Evolutionary conservation across 225 moss, liverwort and hornwort genomes (phyloP).

Genomic region (Polytrichum formosum): DNA sequence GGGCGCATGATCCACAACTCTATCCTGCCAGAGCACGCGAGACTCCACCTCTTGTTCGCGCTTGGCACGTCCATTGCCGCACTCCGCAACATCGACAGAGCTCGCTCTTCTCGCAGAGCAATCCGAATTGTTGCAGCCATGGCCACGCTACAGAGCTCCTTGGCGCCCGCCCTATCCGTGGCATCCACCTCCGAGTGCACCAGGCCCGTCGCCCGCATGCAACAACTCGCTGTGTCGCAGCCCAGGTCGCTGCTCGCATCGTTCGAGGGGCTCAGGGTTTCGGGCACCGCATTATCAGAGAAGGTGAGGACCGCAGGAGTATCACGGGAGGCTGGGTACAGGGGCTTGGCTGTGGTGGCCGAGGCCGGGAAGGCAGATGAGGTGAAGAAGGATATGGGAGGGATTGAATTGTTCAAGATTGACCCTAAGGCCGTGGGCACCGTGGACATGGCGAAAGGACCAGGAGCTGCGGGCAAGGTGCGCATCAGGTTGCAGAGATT

Average conservation of each 20-base stretch:
- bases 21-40: too few relatives aligned
- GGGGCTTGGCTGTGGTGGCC: not conserved
- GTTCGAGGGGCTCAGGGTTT: constrained; percentile 2
- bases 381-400: not conserved
- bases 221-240: not conserved
- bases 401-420: not conserved
- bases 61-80: too few relatives aligned
- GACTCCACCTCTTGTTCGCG: too few relatives aligned
- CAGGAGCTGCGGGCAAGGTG: constrained; percentile 52
- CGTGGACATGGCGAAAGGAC: constrained; percentile 13
- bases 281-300: not conserved
- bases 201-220: not conserved
- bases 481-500: constrained; percentile 75
- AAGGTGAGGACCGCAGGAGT: not conserved
- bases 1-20: too few relatives aligned
- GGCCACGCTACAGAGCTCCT: not conserved
- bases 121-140: not conserved
- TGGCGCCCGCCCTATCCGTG: not conserved
- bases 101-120: too few relatives aligned
- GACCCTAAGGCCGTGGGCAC: not conserved
- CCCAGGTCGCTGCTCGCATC: not conserved
- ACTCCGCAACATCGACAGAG: too few relatives aligned
- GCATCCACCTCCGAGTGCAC: not conserved
- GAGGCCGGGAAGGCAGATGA: not conserved
- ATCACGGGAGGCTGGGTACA: not conserved